phyloP scores from a whole-genome alignment of 2,329 filamentous ascomycete genomes.

The Epicoccum sorghinum region DNA sequence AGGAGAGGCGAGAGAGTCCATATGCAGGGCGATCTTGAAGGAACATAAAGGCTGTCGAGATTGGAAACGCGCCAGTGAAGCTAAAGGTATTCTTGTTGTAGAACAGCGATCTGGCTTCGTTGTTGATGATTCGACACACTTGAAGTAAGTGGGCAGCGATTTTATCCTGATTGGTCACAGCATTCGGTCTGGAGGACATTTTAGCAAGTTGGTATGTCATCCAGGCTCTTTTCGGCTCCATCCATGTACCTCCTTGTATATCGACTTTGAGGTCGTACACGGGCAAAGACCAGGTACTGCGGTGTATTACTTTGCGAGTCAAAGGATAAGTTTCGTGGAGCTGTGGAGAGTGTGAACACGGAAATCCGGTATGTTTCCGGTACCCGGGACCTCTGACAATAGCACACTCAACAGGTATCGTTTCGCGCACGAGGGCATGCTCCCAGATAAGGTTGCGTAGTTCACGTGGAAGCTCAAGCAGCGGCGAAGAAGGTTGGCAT shows the following conservation, averaged over 20 bases:
- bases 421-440: constrained; percentile 21
- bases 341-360: constrained; percentile 7
- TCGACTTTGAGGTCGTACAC: constrained; percentile 23
- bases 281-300: constrained; percentile 25
- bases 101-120: constrained; percentile 30
- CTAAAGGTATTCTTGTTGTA: constrained; percentile 33
- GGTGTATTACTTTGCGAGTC: constrained; percentile 8
- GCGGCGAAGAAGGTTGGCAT: background rate
- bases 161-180: background rate
- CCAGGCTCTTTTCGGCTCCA: constrained; percentile 16
- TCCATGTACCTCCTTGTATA: constrained; percentile 14
- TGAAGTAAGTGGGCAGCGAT: constrained; percentile 21
- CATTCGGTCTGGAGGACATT: background rate
- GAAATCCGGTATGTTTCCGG: constrained; percentile 6
- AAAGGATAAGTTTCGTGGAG: constrained; percentile 18
- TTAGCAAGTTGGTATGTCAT: constrained; percentile 31
- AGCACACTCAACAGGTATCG: constrained; percentile 24
- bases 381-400: constrained; percentile 5
- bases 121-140: constrained; percentile 28
- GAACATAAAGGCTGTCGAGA: constrained; percentile 33
- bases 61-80: constrained; percentile 25
- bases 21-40: constrained; percentile 26
- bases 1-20: constrained; percentile 21
- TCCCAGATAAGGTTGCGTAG: constrained; percentile 30
- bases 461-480: constrained; percentile 23